Base-by-base conservation (phyloP, 768 basidiomycete species). In the Mycena leptocephala region DNA sequence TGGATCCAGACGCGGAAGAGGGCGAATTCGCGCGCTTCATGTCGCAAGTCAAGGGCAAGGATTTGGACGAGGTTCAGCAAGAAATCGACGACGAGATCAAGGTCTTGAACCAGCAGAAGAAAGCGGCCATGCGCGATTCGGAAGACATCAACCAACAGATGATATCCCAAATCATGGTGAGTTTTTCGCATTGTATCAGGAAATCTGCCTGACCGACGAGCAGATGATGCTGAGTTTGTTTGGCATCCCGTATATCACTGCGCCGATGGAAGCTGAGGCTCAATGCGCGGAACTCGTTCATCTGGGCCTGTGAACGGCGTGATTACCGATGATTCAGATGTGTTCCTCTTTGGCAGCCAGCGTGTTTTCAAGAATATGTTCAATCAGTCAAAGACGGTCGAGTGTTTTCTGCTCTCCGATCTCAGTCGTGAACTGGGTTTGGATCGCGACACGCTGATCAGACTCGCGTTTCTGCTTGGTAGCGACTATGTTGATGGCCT, bases 281-380 rank as follows among this genome's bases (percentile, higher is more conserved):
- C 98, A 99, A 83, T 99, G 98, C 81, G 98, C 98, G 0, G 94
- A 96, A 79, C 93, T 99, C 11, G 93, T 96, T 10, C 87, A 91
- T 6, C 89, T 99, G 18, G 92, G 93, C 20, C 89, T 99, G 98
- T 98, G 43, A 97, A 99, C 77, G 98, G 98, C 0, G 95, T 99
- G 69, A 99, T 99, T 83, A 99, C 98, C 0, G 98, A 99, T 83
- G 98, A 99, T 84, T 98, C 97, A 6, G 98, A 99, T 81, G 97
- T 99, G 62, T 99, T 99, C 86, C 93, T 99, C 62, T 99, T 99
- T 79, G 98, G 98, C 37, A 98, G 96, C 28, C 86, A 91, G 78
- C 94, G 97, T n/a, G 96, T 99, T 24, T 98, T 95, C 90, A 98
- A 98, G 86, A 99, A 99, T 83, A 98, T 99, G 95, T 99, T 99